Evolutionary conservation across 805 yeast species (phyloP).

Genomic region (Blastobotrys americana): DNA sequence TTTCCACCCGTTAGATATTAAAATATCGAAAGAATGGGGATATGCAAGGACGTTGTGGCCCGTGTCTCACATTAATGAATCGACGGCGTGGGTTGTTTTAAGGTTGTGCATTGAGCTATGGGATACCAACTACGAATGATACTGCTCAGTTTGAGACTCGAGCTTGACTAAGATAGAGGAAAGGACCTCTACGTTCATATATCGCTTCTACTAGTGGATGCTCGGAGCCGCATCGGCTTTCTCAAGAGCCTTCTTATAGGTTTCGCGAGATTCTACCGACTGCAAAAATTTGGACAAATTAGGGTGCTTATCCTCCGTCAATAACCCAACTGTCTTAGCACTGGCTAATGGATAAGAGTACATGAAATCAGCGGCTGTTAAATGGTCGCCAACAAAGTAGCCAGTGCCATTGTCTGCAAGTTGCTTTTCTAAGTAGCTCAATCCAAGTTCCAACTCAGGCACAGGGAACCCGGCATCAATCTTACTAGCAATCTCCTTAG

Average conservation of each 20-base stretch:
- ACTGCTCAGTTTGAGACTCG: too few relatives aligned
- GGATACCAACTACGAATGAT: too few relatives aligned
- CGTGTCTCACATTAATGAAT: too few relatives aligned
- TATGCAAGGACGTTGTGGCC: too few relatives aligned
- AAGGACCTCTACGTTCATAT: too few relatives aligned
- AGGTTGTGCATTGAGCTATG: too few relatives aligned
- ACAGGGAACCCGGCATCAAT: conserved; percentile 43
- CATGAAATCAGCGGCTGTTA: conserved; percentile 57
- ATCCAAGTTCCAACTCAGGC: conserved; percentile 38
- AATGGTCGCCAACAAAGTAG: conserved; percentile 52
- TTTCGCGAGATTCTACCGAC: not conserved
- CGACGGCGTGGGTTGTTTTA: too few relatives aligned
- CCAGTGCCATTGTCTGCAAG: conserved; percentile 41
- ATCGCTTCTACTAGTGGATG: not conserved
- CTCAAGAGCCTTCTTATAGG: not conserved
- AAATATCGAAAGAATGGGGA: too few relatives aligned
- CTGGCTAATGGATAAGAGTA: conserved; percentile 39
- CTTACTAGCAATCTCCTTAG: conserved; percentile 38
- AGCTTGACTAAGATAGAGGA: too few relatives aligned
- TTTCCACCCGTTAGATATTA: too few relatives aligned
- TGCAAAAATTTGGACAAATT: not conserved
- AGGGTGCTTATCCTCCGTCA: not conserved
- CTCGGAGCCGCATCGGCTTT: not conserved
- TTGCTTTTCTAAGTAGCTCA: conserved; percentile 37
- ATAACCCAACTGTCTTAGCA: not conserved